A percentile compares a stretch with the other conserved stretches of the same genome.
phyloP scores from a whole-genome alignment of 352 stramenopile genomes.

The Phytopythium chamaehyphon region DNA sequence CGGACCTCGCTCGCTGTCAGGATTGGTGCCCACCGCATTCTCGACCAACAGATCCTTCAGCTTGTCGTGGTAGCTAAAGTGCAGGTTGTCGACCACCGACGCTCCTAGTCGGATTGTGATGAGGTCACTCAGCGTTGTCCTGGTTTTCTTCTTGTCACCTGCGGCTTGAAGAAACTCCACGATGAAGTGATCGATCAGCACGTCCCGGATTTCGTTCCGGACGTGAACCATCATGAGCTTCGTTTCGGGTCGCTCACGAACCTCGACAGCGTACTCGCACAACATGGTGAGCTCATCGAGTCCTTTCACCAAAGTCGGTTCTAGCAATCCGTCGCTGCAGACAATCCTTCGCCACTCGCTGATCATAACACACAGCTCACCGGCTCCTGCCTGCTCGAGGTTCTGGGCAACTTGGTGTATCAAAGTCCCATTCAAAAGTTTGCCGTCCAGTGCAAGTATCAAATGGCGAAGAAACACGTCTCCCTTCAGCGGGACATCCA shows the following conservation, averaged over 20 bases:
- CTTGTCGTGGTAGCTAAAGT: constrained; percentile 55
- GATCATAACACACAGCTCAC: constrained; percentile 25
- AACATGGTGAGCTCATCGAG: constrained; percentile 43
- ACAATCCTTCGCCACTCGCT: constrained; percentile 40
- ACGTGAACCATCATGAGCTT: constrained; percentile 36
- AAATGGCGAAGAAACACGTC: constrained; percentile 34
- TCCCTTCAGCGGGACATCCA: constrained; percentile 35
- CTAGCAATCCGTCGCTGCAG: not conserved
- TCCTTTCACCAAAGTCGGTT: constrained; percentile 11
- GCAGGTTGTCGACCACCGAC: constrained; percentile 25
- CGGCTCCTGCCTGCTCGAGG: constrained; percentile 21
- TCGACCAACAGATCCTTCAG: constrained; percentile 43
- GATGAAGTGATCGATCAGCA: constrained; percentile 39
- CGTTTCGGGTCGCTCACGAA: constrained; percentile 10
- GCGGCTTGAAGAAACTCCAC: constrained; percentile 29
- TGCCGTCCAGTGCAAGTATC: constrained; percentile 56
- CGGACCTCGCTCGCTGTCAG: constrained; percentile 6
- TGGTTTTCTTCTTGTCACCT: constrained; percentile 1
- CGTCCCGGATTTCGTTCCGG: constrained; percentile 39
- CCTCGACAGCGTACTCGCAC: constrained; percentile 38
- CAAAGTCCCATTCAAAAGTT: constrained; percentile 25
- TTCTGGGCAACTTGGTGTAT: constrained; percentile 29
- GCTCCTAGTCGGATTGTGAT: constrained; percentile 18
- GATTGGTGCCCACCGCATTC: constrained; percentile 23
- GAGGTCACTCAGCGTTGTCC: constrained; percentile 10